These are phyloP conservation scores for Solanum bulbocastanum DNA, from an alignment of 257 asterid species.

Conservation along the genomic window DNA sequence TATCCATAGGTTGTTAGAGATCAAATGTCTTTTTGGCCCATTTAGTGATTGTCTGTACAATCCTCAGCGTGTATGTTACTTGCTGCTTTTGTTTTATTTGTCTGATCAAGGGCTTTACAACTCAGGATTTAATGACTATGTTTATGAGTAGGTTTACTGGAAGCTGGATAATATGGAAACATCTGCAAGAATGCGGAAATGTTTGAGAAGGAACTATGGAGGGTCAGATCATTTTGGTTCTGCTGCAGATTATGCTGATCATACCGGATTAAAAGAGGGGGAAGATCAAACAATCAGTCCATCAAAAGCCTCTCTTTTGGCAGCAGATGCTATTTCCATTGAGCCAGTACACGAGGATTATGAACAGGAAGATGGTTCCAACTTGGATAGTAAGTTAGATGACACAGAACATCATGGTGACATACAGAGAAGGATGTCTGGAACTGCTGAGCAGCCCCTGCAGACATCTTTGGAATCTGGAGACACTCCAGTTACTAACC, in stretches of 20 bases:
- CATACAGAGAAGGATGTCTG: conserved; percentile 30
- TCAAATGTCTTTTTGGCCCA: conserved; percentile 86
- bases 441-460: conserved; percentile 41
- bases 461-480: conserved; percentile 23
- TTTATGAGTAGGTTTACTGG: conserved; percentile 69
- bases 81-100: conserved; percentile 7
- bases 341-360: conserved; percentile 64
- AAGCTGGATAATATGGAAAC: conserved; percentile 88
- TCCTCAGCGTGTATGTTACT: conserved; percentile 54
- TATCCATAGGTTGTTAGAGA: conserved; percentile 78
- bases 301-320: conserved; percentile 69
- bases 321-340: conserved; percentile 82
- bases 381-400: conserved; percentile 30
- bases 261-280: conserved; percentile 35
- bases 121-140: conserved; percentile 8
- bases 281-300: conserved; percentile 52
- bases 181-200: conserved; percentile 92
- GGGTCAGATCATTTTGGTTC: conserved; percentile 92
- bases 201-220: conserved; percentile 69
- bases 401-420: conserved; percentile 34
- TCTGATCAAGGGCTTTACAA: conserved; percentile 9
- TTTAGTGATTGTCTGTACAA: conserved; percentile 55
- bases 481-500: conserved; percentile 28
- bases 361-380: conserved; percentile 55
- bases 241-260: conserved; percentile 84